Conservation (phyloP, 306 rosid genomes). For the Rosa persica region DNA sequence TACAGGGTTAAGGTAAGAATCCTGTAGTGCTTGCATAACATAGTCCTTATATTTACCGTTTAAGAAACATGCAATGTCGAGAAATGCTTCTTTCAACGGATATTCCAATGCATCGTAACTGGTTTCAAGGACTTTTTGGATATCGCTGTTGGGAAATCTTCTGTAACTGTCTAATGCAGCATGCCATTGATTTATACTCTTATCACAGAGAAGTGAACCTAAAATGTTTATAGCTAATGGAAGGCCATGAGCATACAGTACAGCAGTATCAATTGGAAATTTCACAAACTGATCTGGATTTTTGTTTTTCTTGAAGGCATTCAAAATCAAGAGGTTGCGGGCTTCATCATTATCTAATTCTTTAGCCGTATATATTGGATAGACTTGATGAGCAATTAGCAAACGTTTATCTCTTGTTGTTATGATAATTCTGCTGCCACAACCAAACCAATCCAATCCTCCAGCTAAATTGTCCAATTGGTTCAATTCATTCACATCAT, state of each 20-base stretch:
- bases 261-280: not conserved
- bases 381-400: not conserved
- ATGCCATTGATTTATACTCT: constrained; percentile 21
- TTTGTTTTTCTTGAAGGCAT: not conserved
- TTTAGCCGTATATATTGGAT: not conserved
- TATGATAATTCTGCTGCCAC: constrained; percentile 11
- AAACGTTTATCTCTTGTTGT: not conserved
- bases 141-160: not conserved
- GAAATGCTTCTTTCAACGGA: constrained; percentile 20
- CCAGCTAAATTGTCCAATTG: constrained; percentile 1
- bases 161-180: not conserved
- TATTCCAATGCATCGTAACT: constrained; percentile 34
- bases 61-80: constrained; percentile 45
- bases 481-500: not conserved
- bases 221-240: constrained; percentile 46
- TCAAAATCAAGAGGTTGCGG: not conserved
- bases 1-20: constrained; percentile 21
- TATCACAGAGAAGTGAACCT: constrained; percentile 32
- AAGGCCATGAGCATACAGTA: not conserved
- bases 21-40: constrained; percentile 31
- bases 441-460: not conserved
- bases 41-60: constrained; percentile 14
- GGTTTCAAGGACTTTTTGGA: not conserved
- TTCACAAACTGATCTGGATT: not conserved
- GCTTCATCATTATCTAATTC: not conserved